Conservation (phyloP, 345 rosid genomes). For the Euphorbia lathyris region DNA sequence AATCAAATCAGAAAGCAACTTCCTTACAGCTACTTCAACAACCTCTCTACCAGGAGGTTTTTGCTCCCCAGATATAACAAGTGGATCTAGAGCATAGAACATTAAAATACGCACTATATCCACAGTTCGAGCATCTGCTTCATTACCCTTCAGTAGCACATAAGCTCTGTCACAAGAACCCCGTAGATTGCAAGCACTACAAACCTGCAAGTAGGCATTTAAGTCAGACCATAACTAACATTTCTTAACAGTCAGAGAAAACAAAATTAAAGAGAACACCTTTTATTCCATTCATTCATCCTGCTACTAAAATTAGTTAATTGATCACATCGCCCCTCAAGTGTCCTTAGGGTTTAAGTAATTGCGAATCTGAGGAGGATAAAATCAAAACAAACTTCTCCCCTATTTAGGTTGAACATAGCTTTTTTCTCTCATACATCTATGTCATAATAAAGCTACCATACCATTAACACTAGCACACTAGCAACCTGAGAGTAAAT, state of each 20-base stretch:
- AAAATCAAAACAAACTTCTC: neutral
- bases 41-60: slow-evolving; percentile 49
- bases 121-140: slow-evolving; percentile 72
- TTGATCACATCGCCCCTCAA: neutral
- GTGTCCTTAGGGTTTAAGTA: neutral
- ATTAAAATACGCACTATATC: slow-evolving; percentile 74
- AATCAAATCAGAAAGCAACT: slow-evolving; percentile 66
- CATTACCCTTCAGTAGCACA: slow-evolving; percentile 60
- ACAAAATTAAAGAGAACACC: neutral
- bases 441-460: neutral
- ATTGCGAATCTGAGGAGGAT: neutral
- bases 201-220: slow-evolving; percentile 49
- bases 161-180: slow-evolving; percentile 92
- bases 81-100: slow-evolving; percentile 67
- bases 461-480: neutral
- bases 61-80: slow-evolving; percentile 49
- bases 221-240: slow-evolving; percentile 7
- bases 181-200: slow-evolving; percentile 73
- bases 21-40: slow-evolving; percentile 59
- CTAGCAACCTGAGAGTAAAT: neutral
- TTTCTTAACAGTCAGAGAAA: neutral
- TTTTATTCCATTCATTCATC: neutral
- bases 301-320: neutral
- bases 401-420: neutral
- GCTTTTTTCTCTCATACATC: neutral